Conservation (phyloP, 176 grass and related monocot species). For the Eragrostis nindensis region DNA sequence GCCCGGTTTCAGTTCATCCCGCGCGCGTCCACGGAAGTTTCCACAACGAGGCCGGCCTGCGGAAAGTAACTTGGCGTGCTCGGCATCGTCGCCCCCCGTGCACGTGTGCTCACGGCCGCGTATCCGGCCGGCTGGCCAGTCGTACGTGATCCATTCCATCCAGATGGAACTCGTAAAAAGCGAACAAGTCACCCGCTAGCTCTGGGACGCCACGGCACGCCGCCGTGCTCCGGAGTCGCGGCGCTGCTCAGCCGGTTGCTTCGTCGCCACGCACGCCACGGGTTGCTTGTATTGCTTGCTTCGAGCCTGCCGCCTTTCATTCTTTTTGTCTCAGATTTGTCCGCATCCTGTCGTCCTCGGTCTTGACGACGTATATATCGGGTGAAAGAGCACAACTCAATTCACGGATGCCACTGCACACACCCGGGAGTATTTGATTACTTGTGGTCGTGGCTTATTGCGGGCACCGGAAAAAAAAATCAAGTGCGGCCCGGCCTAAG, state of each 20-base stretch:
- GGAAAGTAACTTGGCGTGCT: background rate
- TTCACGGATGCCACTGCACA: no score
- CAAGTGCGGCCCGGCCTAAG: background rate
- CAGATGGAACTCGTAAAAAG: background rate
- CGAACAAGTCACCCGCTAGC: background rate
- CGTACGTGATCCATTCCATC: background rate
- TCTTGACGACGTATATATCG: background rate
- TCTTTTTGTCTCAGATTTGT: background rate
- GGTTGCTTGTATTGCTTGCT: no score
- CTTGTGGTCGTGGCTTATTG: background rate
- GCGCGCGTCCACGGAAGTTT: background rate
- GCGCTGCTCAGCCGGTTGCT: background rate
- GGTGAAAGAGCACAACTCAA: background rate
- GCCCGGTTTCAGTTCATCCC: background rate
- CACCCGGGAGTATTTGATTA: no score
- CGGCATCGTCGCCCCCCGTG: background rate
- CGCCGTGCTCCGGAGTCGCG: background rate
- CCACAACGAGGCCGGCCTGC: background rate
- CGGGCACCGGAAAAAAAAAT: background rate
- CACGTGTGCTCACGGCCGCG: background rate
- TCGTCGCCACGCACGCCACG: background rate
- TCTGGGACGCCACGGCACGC: background rate
- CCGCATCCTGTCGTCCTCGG: background rate
- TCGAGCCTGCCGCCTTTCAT: no score
- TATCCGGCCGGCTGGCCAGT: no score